Evolutionary conservation across 2,329 filamentous ascomycete genomes (phyloP), one percentile per base, ranked within the genome.

Genomic region (Sporothrix sp.): DNA sequence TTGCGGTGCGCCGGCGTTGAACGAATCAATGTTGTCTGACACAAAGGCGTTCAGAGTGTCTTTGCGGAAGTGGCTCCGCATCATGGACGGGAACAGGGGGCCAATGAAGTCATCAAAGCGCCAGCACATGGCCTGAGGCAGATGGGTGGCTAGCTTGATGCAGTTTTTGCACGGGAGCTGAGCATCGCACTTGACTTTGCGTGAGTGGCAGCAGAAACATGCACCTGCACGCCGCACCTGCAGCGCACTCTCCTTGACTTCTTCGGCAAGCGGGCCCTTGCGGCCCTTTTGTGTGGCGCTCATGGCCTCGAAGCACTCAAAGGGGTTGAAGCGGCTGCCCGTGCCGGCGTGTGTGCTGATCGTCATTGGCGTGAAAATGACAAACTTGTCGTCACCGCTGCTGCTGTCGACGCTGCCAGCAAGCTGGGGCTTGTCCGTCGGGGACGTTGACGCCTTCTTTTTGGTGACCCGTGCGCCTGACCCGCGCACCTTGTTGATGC

Each of bases 151-250:
- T 48, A 79, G 68, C 61, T 76, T 75, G 57, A 68, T 70, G 66
- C 76, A 80, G 63, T 73, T 78, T 61, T 71, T 71, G 63, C 76
- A 80, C 0, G 76, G 75, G 40, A 76, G 66, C 57, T 75, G 69
- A 55, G 71, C 71, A 60, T 78, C 74, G 55, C 76, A 79, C 60
- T 73, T 75, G 49, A 80, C 76, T 61, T 80, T 80, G 56, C 76
- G 73, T 52, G 71, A 73, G 58, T 76, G 75, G 58, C 76, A 80
- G 63, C 74, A 77, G 64, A 79, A 79, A 59, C 76, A 80, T 9
- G 76, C 76, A 6, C 76, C 76, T 4, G 68, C 61, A 28, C 75
- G 69, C 14, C 76, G 70, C 10, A 80, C 74, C 50, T 75, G 69
- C 2, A 78, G 66, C 1, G 76, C 76, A 40, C 68, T 73, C 61